Base-by-base conservation (phyloP, 2,329 filamentous ascomycete genomes). In the Xenoacremonium recifei region DNA sequence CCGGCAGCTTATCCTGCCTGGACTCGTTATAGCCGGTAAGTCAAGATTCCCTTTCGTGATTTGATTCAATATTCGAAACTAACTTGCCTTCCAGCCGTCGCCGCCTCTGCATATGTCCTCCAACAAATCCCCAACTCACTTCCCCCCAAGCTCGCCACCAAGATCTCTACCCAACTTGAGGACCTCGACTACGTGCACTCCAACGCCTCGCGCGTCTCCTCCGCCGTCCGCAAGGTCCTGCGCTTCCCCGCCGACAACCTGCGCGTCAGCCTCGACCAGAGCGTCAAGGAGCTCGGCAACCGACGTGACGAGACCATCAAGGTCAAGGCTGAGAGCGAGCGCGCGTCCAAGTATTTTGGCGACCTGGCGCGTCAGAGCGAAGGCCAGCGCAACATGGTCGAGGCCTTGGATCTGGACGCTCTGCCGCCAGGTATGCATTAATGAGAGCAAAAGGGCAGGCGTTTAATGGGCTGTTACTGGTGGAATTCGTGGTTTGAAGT, bases 171-270 rank as follows among this genome's bases (percentile, higher is more conserved):
- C 21, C 88, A 90, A 57, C 82, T 99, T 27, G 72, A 79, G 6
- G 79, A 86, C 15, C 82, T 96, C 59, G 93, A 99, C 69, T 99
- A 97, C 62, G 88, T 93, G 2, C 93, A 99, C 66, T 70, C 80
- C 51, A 99, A 99, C 70, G 82, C 90, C 33, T 75, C 79, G 15
- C 87, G 93, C 40, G 95, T 99, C 58, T 85, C 88, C 17, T 77
- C 81, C 19, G 87, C 95, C 40, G 89, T 96, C 31, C 88, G 92
- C 53, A 89, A 90, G 62, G 89, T 96, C 7, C 80, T 99, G 29
- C 88, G 89, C 45, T 83, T 87, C 57, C 93, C 93, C 1, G 88
- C 91, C 2, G 87, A 92, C 59, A 90, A 89, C 57, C 79, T 99
- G 6, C 85, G 90, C 40, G 83, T 89, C 32, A 84, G 86, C 39